These are phyloP conservation scores for Pleurostoma richardsiae DNA, from an alignment of 2,329 filamentous ascomycete genomes.

Conservation along the genomic window DNA sequence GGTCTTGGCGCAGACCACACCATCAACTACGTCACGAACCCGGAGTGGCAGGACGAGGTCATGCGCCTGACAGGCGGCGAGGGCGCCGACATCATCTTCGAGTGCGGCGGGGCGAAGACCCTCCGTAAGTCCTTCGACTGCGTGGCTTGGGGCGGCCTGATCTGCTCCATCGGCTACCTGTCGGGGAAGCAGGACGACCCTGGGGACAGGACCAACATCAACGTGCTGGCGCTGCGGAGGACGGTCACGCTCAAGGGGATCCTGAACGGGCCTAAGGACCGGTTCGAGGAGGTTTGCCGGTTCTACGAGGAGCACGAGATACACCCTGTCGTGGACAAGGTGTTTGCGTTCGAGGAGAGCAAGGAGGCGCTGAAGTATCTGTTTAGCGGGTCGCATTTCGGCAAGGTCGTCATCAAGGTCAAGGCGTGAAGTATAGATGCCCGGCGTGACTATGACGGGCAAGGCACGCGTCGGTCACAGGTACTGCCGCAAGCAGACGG, in stretches of 20 bases:
- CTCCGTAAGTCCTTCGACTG: slow-evolving; percentile 46
- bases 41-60: slow-evolving; percentile 45
- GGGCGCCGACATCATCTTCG: slow-evolving; percentile 51
- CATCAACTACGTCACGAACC: slow-evolving; percentile 50
- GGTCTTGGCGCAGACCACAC: slow-evolving; percentile 44
- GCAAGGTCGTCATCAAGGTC: slow-evolving; percentile 42
- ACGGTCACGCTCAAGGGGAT: slow-evolving; percentile 40
- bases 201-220: slow-evolving; percentile 48
- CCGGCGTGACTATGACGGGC: too few relatives aligned
- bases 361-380: slow-evolving; percentile 43
- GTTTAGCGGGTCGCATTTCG: slow-evolving; percentile 44
- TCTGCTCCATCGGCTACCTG: slow-evolving; percentile 37
- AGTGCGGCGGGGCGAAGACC: slow-evolving; percentile 47
- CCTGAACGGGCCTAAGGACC: slow-evolving; percentile 52
- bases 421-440: background rate
- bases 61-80: slow-evolving; percentile 34
- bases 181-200: slow-evolving; percentile 42
- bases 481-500: too few relatives aligned
- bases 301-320: slow-evolving; percentile 29
- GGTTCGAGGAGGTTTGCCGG: slow-evolving; percentile 18
- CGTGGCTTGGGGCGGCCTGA: slow-evolving; percentile 48
- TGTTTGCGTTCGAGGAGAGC: slow-evolving; percentile 34
- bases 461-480: too few relatives aligned
- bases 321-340: slow-evolving; percentile 34
- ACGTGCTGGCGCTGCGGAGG: slow-evolving; percentile 34